Evolutionary conservation across 352 stramenopile genomes (phyloP), one percentile per base, ranked within the genome.

Genomic region (Pythium phragmitis): DNA sequence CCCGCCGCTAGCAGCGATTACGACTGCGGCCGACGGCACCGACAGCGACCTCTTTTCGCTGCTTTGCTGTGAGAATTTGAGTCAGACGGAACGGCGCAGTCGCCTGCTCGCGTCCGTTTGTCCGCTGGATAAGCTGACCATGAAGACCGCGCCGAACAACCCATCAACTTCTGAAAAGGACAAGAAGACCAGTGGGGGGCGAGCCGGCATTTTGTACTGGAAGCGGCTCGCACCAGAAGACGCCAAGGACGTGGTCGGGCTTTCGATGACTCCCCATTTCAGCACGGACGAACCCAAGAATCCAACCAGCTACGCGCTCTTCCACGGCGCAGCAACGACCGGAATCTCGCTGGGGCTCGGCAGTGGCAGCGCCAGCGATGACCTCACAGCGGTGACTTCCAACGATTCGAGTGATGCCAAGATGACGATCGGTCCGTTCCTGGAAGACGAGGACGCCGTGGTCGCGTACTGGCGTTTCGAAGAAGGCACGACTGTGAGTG

Each of bases 381-480:
- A 58, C 34, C 28, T 34, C 2, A 19, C 50, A 12, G 30, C 33
- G 9, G 3, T 16, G 4, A 34, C 8, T n/a, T 33, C 17, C n/a
- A 67, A 14, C 19, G 57, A 70, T 1, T 39, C 11, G 34, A 39
- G 7, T 39, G 34, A 39, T 39, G 34, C 61, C 41, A 89, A 87
- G 67, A 80, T 82, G 68, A 88, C 76, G 4, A 91, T 95, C 61
- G 86, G 86, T 19, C 86, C 86, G 37, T 95, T 93, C 54, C 69
- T 92, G 21, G 86, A 93, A 17, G 86, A 95, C 59, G 86, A 93
- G 59, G 84, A 95, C 60, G 82, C 83, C 3, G 82, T 95, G 16
- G 81, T 93, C 23, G 84, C 81, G 7, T 95, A 95, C 59, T 95
- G 86, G 86, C 76, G 86, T 16, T 95, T 95, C 60, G 86, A 95